phyloP scores from a whole-genome alignment of 2,329 filamentous ascomycete species.

The Colletotrichum cereale region DNA sequence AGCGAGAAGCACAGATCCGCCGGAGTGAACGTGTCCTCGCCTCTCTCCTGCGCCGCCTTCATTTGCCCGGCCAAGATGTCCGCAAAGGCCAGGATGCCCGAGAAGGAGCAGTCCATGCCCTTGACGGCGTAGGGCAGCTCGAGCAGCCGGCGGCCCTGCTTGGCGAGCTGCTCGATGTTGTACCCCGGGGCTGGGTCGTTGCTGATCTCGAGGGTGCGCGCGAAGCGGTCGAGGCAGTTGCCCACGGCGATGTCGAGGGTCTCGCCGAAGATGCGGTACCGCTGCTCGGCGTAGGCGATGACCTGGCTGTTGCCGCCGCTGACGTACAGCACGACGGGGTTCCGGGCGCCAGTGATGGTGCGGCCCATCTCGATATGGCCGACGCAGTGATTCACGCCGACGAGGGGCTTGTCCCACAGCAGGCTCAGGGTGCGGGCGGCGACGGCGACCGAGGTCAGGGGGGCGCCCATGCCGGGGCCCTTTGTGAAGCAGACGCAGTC shows the following conservation, averaged over 20 bases:
- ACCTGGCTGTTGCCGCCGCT: constrained; percentile 97
- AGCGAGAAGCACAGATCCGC: constrained; percentile 93
- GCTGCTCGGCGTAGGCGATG: constrained; percentile 93
- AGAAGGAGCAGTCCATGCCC: constrained; percentile 98
- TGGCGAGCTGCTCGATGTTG: constrained; percentile 95
- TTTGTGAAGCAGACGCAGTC: constrained; percentile 96
- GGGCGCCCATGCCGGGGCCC: constrained; percentile 96
- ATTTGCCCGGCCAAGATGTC: constrained; percentile 83
- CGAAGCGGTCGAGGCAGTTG: constrained; percentile 97
- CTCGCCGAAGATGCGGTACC: constrained; percentile 98
- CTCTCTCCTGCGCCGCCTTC: constrained; percentile 59
- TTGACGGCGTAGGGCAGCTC: constrained; percentile 97
- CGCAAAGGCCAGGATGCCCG: constrained; percentile 86
- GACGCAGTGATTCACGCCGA: constrained; percentile 98
- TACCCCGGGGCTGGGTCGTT: constrained; percentile 98
- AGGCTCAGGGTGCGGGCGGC: constrained; percentile 85
- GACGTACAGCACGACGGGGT: constrained; percentile 96
- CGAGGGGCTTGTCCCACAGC: constrained; percentile 88
- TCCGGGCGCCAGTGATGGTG: constrained; percentile 87
- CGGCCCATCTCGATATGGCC: constrained; percentile 99
- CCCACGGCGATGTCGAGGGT: constrained; percentile 97
- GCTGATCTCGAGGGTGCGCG: constrained; percentile 87
- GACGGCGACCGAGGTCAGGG: constrained; percentile 86
- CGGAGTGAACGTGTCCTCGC: constrained; percentile 73
- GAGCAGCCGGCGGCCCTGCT: constrained; percentile 78